Percentiles rank a stretch among this genome's conserved stretches.
phyloP scores from a whole-genome alignment of 306 rosid species.

The Rosa lucieae region DNA sequence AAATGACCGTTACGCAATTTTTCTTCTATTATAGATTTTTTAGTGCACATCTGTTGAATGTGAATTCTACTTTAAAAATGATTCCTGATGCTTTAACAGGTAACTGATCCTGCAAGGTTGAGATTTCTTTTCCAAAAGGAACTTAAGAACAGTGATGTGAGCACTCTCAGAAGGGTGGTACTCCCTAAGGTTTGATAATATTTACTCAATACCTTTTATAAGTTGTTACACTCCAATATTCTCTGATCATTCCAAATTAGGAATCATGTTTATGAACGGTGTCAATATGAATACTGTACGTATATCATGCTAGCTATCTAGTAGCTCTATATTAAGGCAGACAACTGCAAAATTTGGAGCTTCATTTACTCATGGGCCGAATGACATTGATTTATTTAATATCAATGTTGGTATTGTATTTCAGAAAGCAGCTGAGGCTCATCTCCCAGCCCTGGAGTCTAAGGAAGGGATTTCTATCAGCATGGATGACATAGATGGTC shows the following conservation, averaged over 20 bases:
- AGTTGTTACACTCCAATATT: background rate
- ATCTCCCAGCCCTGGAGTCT: constrained; percentile 76
- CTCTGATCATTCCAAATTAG: background rate
- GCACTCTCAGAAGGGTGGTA: constrained; percentile 86
- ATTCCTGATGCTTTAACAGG: constrained; percentile 50
- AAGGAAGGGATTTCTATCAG: constrained; percentile 76
- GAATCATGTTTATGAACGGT: background rate
- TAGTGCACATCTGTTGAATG: background rate
- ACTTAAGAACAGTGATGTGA: constrained; percentile 89
- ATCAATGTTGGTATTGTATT: background rate
- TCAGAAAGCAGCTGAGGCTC: constrained; percentile 91
- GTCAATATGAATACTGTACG: background rate
- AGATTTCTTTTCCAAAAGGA: constrained; percentile 87
- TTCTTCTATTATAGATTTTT: background rate
- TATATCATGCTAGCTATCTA: background rate
- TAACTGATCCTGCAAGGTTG: constrained; percentile 54
- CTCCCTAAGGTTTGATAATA: constrained; percentile 70
- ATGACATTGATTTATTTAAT: background rate
- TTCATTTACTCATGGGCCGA: background rate
- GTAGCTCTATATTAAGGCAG: background rate
- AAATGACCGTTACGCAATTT: background rate
- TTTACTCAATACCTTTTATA: background rate
- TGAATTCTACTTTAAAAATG: background rate
- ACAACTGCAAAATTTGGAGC: background rate
- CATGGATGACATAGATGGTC: constrained; percentile 90